Base-by-base conservation (phyloP, 352 stramenopile species). In the Pythium rhizo-oryzae region DNA sequence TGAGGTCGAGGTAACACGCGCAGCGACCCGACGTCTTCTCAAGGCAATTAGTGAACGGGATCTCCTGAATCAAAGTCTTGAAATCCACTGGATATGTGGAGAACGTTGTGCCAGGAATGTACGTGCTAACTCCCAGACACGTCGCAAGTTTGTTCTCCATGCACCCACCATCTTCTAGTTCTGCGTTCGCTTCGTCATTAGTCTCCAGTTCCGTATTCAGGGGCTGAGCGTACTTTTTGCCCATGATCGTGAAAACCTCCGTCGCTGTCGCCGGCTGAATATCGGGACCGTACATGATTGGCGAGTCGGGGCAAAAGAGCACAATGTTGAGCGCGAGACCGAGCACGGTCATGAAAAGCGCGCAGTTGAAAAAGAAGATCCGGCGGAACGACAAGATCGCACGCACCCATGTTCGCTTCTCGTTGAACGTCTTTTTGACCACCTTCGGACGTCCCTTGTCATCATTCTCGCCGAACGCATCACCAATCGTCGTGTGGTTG, bases 311-410 rank as follows among this genome's bases (percentile, higher is more conserved):
- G 58, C 87, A 96, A 52, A 83, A 89, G 62, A 94, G 75, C 30
- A 91, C 80, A 54, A 96, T 59, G 59, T 96, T 94, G 49, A 96
- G 51, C 33, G 85, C 69, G 62, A 94, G 83, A 7, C 84, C 87
- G 8, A 89, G 68, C 3, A 80, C 67, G 1, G 84, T 82, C 39
- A 91, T 52, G 55, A 96, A 93, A 30, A 96, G 67, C n/a, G 84
- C 78, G 39, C 76, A 89, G 69, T 94, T 93, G 67, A 88, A 93
- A 51, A 88, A 79, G 59, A 96, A 94, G 63, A 96, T 93, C 50
- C 84, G 87, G 4, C 84, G 85, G 71, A 94, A 95, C 9, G 85
- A 91, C 39, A 90, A 67, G 16, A 96, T 63, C 23, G 87, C 87
- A 11, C 87, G 84, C 12, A 91, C 47, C 85, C 85, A 96, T 43